Evolutionary conservation across 169 alveolate species (phyloP).

Genomic region (Babesia caballi): DNA sequence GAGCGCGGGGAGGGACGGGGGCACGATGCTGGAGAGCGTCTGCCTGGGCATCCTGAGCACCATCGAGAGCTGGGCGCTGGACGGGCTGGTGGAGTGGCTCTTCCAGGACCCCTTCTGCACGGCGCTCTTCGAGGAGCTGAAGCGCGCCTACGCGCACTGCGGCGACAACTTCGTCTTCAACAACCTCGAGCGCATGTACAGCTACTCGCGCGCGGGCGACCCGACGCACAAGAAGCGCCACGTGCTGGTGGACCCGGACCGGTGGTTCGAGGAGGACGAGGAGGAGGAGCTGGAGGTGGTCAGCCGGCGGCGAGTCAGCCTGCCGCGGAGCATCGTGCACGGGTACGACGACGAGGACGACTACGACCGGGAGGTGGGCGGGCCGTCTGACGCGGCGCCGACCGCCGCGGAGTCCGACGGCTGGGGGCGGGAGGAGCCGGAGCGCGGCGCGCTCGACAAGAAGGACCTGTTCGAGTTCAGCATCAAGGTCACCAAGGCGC

Average conservation of each 20-base stretch:
- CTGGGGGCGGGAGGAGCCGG: background rate
- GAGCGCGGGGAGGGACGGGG: slow-evolving; percentile 21
- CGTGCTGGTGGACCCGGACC: slow-evolving; percentile 22
- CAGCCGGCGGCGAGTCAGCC: background rate
- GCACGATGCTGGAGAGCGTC: slow-evolving; percentile 54
- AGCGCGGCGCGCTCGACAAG: background rate
- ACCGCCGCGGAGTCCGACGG: background rate
- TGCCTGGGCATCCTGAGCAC: slow-evolving; percentile 54
- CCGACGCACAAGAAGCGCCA: background rate
- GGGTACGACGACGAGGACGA: slow-evolving; percentile 52
- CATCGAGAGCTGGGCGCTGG: slow-evolving; percentile 51
- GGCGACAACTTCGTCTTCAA: slow-evolving; percentile 21
- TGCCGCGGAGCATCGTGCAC: slow-evolving; percentile 20
- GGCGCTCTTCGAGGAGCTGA: slow-evolving; percentile 1
- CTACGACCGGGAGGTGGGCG: background rate
- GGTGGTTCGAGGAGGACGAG: slow-evolving; percentile 69
- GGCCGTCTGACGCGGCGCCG: background rate
- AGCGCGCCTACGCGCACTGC: slow-evolving; percentile 11
- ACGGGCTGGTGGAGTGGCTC: slow-evolving; percentile 41
- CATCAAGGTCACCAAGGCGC: background rate
- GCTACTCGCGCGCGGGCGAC: slow-evolving; percentile 21
- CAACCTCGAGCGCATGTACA: slow-evolving; percentile 36
- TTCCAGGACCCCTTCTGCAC: slow-evolving; percentile 56
- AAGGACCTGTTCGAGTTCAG: slow-evolving; percentile 4
- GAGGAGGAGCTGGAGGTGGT: slow-evolving; percentile 21